Base-by-base conservation (phyloP, 2,329 filamentous ascomycete genomes). In the Gliomastix tumulicola region DNA sequence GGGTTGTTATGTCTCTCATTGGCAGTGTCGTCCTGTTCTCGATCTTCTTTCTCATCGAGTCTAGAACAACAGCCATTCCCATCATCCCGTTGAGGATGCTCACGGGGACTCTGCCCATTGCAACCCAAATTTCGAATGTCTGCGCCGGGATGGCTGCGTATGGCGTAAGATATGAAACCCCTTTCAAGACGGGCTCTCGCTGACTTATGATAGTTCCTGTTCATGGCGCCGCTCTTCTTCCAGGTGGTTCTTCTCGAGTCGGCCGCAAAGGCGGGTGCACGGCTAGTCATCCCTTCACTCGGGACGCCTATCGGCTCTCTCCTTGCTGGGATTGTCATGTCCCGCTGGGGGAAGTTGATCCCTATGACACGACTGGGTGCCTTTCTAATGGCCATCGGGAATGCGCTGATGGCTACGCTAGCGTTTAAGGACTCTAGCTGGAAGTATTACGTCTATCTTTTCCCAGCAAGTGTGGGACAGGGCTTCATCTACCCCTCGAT, bases 211-310 rank as follows among this genome's bases (percentile, higher is more conserved):
- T 30, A 73, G 67, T 75, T 84, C 44, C 62, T 84, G 13, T 85
- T 86, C 59, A 81, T 82, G 49, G 68, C 82, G 1, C 82, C 82
- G 0, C 60, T 86, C 6, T 85, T 82, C 59, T 86, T 84, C 50
- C 79, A 84, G 46, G 76, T 76, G 0, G 76, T 84, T 7, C 66
- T 82, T 4, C 57, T 76, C 3, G 79, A 84, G 41, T 75, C 75
- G 0, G 74, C 82, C 0, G 78, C 79, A 0, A 66, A 68, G 12
- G 81, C 82, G 1, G 81, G 82, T 1, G 68, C 77, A 6, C 71
- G 80, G 2, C 70, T 86, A 7, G 71, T 78, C 0, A 71, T 79
- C 2, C 76, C 81, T 2, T 81, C 78, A 0, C 49, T 84, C 9
- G 76, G 73, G 0, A 71, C 71, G 0, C 76, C 76, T 3, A 50